Evolutionary conservation across 805 yeast genomes (phyloP), one percentile per base, ranked within the genome.

Genomic region (Barnettozyma wickerhamii): DNA sequence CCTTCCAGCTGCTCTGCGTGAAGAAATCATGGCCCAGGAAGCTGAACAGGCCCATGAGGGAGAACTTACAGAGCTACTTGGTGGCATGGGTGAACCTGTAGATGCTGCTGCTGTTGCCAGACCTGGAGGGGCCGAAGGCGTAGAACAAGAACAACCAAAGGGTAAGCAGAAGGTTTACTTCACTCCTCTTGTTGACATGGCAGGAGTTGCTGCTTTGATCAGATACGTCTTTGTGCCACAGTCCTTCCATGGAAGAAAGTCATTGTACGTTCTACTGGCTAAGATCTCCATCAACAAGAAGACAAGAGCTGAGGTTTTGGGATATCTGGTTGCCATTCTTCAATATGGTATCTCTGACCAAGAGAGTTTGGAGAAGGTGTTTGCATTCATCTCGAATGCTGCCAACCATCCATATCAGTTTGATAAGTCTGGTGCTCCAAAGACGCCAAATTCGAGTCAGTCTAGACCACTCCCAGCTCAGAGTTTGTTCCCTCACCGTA

Each of bases 171-270:
- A 66, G 49, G 58, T 70, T 3, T 76, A 63, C 55, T 72, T 74
- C 58, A 69, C 84, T 3, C 85, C 95, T 3, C 60, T 90, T 47
- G 70, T 87, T 41, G 96, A 90, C 52, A 72, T 78, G 36, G 63
- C 76, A 6, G 95, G 95, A 10, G 76, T 85, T 38, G 80, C 93
- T 4, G 72, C 95, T 0, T 51, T 90, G 28, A 58, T 86, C 40
- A 73, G 88, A 45, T 68, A 86, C 35, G 65, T 87, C 3, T 90
- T 84, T 62, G 69, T 84, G 18, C 90, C 95, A 1, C 85, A 81
- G 49, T 72, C 79, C 1, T 73, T 75, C 51, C 68, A 65, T 48
- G 79, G 75, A 44, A 68, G 90, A 39, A 88, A 79, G 42, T 63
- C 71, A 2, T 68, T 85, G 35, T 81, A 81, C 58, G 79, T 79